Conservation (phyloP, 1,139 yeast species). For the Candida frijolesensis region DNA sequence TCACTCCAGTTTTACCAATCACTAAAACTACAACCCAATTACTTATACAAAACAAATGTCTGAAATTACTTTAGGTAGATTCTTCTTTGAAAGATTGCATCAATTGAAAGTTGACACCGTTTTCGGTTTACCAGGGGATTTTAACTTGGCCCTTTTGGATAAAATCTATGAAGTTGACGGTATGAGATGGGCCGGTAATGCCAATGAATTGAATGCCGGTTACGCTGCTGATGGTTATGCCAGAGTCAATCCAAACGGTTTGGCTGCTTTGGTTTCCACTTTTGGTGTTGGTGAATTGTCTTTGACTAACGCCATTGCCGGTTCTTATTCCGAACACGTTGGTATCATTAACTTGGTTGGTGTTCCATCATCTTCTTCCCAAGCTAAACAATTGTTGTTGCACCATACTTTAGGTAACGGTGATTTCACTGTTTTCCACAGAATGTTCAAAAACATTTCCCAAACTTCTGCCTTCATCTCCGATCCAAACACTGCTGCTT, state of each 20-base stretch:
- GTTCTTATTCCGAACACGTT: constrained; percentile 46
- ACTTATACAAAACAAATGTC: constrained; percentile 22
- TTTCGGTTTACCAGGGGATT: constrained; percentile 48
- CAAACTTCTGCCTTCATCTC: constrained; percentile 65
- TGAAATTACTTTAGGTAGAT: constrained; percentile 45
- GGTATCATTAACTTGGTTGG: constrained; percentile 45
- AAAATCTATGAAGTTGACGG: constrained; percentile 40
- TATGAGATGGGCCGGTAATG: constrained; percentile 46
- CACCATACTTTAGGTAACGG: constrained; percentile 52
- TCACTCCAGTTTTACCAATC: neutral
- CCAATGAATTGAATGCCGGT: constrained; percentile 47
- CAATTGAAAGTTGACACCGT: constrained; percentile 40
- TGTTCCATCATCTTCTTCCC: constrained; percentile 40
- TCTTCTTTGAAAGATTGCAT: constrained; percentile 43
- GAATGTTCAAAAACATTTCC: constrained; percentile 64
- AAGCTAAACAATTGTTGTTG: constrained; percentile 40
- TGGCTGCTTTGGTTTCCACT: constrained; percentile 42
- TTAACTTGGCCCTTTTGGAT: constrained; percentile 40
- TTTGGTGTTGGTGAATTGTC: constrained; percentile 38
- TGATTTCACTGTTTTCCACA: constrained; percentile 48
- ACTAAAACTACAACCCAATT: constrained; percentile 2
- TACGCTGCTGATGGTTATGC: constrained; percentile 49
- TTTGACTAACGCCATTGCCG: constrained; percentile 40
- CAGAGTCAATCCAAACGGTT: constrained; percentile 19
- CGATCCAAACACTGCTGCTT: constrained; percentile 65